Conservation (phyloP, 306 rosid genomes). For the Vachellia collinsii region DNA sequence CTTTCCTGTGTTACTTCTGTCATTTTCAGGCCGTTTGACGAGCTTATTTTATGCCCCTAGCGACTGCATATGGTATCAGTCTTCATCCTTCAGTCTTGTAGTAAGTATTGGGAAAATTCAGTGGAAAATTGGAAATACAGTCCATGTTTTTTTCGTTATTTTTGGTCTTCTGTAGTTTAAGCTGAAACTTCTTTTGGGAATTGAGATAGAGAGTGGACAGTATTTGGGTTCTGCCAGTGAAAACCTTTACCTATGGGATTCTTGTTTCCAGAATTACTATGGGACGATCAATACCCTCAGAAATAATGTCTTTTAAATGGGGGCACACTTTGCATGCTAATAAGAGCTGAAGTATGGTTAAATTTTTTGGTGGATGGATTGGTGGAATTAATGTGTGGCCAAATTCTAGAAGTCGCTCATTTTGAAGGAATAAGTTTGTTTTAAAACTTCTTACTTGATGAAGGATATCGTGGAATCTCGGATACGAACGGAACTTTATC, state of each 20-base stretch:
- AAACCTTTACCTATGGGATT: neutral
- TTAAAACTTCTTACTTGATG: too few species aligned
- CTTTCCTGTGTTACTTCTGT: conserved; percentile 28
- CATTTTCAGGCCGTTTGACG: conserved; percentile 44
- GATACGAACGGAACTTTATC: too few species aligned
- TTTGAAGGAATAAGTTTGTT: too few species aligned
- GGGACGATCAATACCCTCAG: neutral
- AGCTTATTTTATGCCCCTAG: conserved; percentile 23
- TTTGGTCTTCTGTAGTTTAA: neutral
- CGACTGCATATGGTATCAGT: conserved; percentile 32
- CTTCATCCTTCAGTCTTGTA: conserved; percentile 32
- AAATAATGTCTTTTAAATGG: neutral
- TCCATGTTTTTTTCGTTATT: neutral
- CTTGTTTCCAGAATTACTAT: neutral
- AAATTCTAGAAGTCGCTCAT: too few species aligned
- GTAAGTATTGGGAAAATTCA: neutral
- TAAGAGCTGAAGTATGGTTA: too few species aligned
- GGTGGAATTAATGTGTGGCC: too few species aligned
- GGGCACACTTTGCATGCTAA: neutral
- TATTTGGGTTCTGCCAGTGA: neutral
- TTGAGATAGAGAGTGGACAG: conserved; percentile 11
- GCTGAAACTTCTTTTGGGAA: conserved; percentile 3
- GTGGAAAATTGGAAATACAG: neutral
- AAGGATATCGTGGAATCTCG: too few species aligned
- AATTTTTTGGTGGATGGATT: too few species aligned